phyloP scores from a whole-genome alignment of 208 protist species.

The Leishmania braziliensis region DNA sequence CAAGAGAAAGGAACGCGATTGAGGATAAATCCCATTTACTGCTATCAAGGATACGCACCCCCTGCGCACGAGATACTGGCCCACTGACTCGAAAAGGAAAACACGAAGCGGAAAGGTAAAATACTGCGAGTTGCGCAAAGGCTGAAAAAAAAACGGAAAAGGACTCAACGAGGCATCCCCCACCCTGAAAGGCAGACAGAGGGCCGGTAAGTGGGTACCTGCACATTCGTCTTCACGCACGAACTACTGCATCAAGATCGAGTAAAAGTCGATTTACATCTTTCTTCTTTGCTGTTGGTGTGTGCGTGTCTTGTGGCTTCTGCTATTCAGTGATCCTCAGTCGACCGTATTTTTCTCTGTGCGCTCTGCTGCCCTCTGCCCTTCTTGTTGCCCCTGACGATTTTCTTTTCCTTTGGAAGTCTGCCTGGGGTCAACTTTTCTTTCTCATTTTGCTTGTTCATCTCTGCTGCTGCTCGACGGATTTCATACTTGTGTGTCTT shows the following conservation, averaged over 20 bases:
- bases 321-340: neutral
- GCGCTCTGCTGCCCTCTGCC: neutral
- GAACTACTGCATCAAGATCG: neutral
- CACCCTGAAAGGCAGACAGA: neutral
- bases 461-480: neutral
- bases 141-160: neutral
- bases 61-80: neutral
- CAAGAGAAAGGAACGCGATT: slow-evolving; percentile 1
- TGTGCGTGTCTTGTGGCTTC: no score
- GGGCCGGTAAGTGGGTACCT: neutral
- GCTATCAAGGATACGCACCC: neutral
- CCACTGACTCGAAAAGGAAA: neutral
- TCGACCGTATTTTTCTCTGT: neutral
- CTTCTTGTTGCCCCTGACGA: neutral
- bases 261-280: neutral
- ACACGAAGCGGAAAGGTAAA: neutral
- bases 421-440: neutral
- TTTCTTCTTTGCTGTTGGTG: neutral
- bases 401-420: neutral
- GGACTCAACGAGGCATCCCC: neutral
- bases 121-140: neutral
- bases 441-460: neutral
- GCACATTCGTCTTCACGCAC: neutral
- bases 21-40: neutral
- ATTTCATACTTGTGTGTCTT: neutral